These are phyloP conservation scores for Quercus wislizeni DNA, from an alignment of 306 rosid species.

Conservation along the genomic window DNA sequence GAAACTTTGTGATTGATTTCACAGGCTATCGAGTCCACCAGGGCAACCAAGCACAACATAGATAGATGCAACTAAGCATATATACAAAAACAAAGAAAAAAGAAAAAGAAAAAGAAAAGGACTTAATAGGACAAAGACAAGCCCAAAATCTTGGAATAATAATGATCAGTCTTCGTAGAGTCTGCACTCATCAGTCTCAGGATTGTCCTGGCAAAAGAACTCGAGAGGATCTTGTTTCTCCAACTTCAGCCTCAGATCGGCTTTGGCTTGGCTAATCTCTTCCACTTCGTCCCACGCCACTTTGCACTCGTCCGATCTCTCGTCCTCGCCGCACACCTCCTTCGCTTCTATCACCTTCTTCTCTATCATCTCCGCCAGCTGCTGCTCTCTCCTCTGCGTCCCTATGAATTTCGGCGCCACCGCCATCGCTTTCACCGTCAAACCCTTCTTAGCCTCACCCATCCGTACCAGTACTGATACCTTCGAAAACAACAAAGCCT, in stretches of 20 bases:
- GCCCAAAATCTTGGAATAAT: too few relatives aligned
- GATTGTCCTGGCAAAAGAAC: slow-evolving; percentile 31
- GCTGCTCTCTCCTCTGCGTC: slow-evolving; percentile 39
- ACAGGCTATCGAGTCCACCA: too few relatives aligned
- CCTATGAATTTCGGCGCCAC: slow-evolving; percentile 34
- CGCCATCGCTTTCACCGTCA: slow-evolving; percentile 15
- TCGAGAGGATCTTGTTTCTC: slow-evolving; percentile 42
- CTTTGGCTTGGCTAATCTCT: slow-evolving; percentile 51
- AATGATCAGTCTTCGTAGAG: slow-evolving; percentile 20
- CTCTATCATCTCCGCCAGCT: slow-evolving; percentile 43
- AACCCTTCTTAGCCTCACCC: background rate
- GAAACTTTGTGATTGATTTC: too few relatives aligned
- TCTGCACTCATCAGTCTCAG: slow-evolving; percentile 45
- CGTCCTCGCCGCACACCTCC: slow-evolving; percentile 35
- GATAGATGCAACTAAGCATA: background rate
- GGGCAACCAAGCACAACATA: too few relatives aligned
- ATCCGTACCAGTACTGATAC: background rate
- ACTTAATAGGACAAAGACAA: too few relatives aligned
- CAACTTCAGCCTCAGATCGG: slow-evolving; percentile 35
- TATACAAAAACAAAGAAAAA: background rate
- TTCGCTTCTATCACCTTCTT: slow-evolving; percentile 44
- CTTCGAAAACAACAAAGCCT: background rate
- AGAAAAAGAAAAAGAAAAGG: background rate
- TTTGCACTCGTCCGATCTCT: slow-evolving; percentile 36
- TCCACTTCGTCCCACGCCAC: slow-evolving; percentile 57